Evolutionary conservation across 805 yeast species (phyloP), one percentile per base, ranked within the genome.

Genomic region (Starmerella stellata): DNA sequence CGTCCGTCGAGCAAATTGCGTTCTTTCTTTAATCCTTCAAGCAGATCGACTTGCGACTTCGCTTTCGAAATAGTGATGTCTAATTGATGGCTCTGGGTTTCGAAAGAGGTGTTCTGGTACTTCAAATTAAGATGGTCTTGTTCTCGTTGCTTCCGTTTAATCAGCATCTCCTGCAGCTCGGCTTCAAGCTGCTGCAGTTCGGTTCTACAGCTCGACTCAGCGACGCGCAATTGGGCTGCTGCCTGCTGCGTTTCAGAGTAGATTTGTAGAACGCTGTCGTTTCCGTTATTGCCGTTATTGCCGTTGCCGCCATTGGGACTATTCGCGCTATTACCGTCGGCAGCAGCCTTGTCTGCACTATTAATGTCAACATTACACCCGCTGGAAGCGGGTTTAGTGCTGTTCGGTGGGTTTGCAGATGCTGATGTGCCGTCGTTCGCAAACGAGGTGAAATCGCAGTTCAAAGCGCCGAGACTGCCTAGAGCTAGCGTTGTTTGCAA

Each of bases 181-280:
- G 23, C 33, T 14, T 30, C 23, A n/a, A 41, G 41, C 16, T 30
- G 36, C 17, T 14, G 21, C 20, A 23, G 25, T 11, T 23, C 25
- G 9, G 11, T 11, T 20, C 27, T n/a, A 13, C 9, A 36, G 16
- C 9, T 23, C 9, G 25, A 7, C 7, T 23, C 25, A 23, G 18
- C 15, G 17, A 21, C 34, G 18, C 21, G 21, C 21, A 17, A 16
- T 5, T 9, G 20, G 20, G 21, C 14, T 8, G 14, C 15, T 19
- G 7, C 15, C 14, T 18, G 20, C 15, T 16, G 31, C 15, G 17
- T 7, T n/a, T 14, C 17, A 9, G 31, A 5, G 31, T 16, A 14
- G 8, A 28, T 5, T 8, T 5, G 15, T 9, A 28, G 17, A 16
- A 16, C 17, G 7, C 15, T 7, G n/a, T 16, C 31, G 5, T 7